Base-by-base conservation (phyloP, 805 yeast species). In the Komagataella phaffii region DNA sequence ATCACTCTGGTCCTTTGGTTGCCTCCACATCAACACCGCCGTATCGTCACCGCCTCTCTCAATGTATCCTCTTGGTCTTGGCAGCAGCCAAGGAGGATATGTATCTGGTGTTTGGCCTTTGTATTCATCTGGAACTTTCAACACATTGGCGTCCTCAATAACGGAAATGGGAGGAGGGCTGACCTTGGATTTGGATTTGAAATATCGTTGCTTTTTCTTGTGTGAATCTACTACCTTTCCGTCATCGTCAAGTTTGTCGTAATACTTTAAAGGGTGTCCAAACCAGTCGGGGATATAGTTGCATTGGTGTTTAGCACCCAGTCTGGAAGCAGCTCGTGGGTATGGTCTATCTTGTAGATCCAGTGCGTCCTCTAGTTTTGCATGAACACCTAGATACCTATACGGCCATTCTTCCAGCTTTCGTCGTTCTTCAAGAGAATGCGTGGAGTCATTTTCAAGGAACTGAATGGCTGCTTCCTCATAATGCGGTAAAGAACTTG, bases 31-130 rank as follows among this genome's bases (percentile, higher is more conserved):
- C 6, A 88, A 64, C 0, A 81, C 76, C 19, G 74, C 70, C 0
- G 88, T 80, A 18, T 75, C 80, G 58, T 82, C 85, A 3, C 77
- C 80, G 1, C 97, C 97, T 59, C 98, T 74, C 59, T 88, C 95
- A 6, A 86, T 68, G 63, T 87, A 88, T 0, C 96, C 96, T 50
- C 73, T 71, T 0, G 96, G 96, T 54, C 83, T 69, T 3, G 83
- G 85, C 61, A 84, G 90, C 30, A 87, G 66, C 95, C 95, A 88
- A 0, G 74, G 75, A 0, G 90, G 90, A 52, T 71, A 78, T 0
- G 79, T 80, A 49, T 67, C 68, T 0, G 74, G 72, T 17, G 68
- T 64, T 0, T 59, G 51, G 50, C 71, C 68, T 53, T 66, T 59
- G 58, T 49, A 79, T 53, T 77, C 75, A 7, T 67, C 61, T 0